Base-by-base conservation (phyloP, 306 rosid species). In the Quercus ilex region DNA sequence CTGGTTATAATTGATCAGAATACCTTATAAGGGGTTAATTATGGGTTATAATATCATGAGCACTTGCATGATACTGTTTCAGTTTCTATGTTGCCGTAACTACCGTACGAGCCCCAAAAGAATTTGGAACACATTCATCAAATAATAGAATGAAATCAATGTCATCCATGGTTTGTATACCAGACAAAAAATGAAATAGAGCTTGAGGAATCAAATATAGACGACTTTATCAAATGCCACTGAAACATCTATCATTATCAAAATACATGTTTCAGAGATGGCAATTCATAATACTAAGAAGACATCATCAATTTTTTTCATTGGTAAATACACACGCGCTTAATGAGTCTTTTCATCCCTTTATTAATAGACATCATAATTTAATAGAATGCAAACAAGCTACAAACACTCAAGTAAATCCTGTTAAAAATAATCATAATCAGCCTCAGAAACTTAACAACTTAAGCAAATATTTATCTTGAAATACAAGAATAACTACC, bases 401-500 rank as follows among this genome's bases (percentile, higher is more conserved):
- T 63, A 51, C n/a, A 15, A 28, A 62, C 23, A 25, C 15, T 33
- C 28, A 28, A 62, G 70, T 11, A 71, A 31, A 6, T 7, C 57
- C 35, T 9, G 17, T 43, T 11, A 20, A 6, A 18, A 28, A 73
- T 3, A 17, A 49, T 6, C 28, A 53, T 0, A 67, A 33, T 19
- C 72, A 67, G 51, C 11, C 1, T 5, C 26, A 52, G 19, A 28
- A 10, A 20, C 5, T 33, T 31, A 77, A 67, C 15, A 55, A 68
- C 43, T 19, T 57, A 68, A 20, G 28, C 26, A 65, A 51, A 49
- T 15, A 68, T 21, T 4, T 14, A 13, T 28, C 5, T 55, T 71
- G 65, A 38, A 25, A 38, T 46, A 60, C 38, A 69, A 59, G 70
- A 69, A 18, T 67, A 64, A 38, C 67, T 78, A 94, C 99, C 97